Evolutionary conservation across 495 filamentous ascomycete species (phyloP).

Genomic region (Penicillium daleae): DNA sequence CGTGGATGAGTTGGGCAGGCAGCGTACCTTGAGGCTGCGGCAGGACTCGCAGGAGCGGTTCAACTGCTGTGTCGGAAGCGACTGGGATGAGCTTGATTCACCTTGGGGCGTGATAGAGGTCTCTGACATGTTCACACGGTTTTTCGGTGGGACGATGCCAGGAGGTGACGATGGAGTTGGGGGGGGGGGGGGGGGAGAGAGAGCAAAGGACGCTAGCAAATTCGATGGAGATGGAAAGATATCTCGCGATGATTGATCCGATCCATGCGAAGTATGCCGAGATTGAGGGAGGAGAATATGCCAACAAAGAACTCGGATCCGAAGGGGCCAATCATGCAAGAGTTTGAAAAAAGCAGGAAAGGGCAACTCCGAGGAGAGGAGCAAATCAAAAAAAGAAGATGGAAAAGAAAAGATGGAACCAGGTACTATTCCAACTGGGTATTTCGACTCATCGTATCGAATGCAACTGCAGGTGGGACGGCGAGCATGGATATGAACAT

Average conservation of each 20-base stretch:
- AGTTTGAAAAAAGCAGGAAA: background rate
- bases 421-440: conserved; percentile 17
- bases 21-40: conserved; percentile 81
- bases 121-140: conserved; percentile 38
- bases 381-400: too few relatives aligned
- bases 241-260: background rate
- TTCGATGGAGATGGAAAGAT: background rate
- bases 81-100: conserved; percentile 26
- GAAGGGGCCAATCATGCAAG: background rate
- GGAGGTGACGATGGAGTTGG: too few relatives aligned
- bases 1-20: conserved; percentile 68
- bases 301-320: background rate
- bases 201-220: background rate
- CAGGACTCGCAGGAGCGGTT: conserved; percentile 86
- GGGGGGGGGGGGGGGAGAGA: background rate
- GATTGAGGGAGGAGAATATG: background rate
- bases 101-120: conserved; percentile 38
- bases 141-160: conserved; percentile 9
- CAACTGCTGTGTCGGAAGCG: conserved; percentile 36
- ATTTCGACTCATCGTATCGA: conserved; percentile 29
- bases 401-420: background rate
- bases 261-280: background rate
- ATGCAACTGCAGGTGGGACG: conserved; percentile 11
- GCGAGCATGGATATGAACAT: conserved; percentile 14
- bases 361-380: background rate